A percentile compares a stretch with the other conserved stretches of the same genome.
These are phyloP conservation scores for Ceratocystis cubensis DNA, from an alignment of 2,329 filamentous ascomycete species.

Conservation along the genomic window DNA sequence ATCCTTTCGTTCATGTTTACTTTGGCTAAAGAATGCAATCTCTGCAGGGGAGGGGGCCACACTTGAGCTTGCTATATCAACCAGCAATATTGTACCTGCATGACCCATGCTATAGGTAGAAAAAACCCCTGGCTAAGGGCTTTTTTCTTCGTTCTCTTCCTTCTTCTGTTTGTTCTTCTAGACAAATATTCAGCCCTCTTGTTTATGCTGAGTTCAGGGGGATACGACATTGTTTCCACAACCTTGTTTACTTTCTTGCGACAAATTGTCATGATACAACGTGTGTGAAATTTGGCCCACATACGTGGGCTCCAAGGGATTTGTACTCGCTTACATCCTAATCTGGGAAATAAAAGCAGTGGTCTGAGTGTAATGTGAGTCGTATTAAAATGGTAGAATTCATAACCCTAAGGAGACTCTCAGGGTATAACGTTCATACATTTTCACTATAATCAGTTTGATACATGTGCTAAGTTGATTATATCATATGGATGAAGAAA, in stretches of 20 bases:
- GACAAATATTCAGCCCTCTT: conserved; percentile 5
- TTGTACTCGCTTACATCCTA: not conserved
- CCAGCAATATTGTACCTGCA: conserved; percentile 11
- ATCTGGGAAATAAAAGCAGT: too few species aligned
- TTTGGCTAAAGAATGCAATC: not conserved
- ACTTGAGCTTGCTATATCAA: not conserved
- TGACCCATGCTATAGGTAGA: not conserved
- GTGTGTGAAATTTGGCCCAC: not conserved
- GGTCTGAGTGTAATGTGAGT: too few species aligned
- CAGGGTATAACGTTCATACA: too few species aligned
- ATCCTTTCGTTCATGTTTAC: not conserved
- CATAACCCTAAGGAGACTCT: too few species aligned
- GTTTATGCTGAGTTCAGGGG: conserved; percentile 2
- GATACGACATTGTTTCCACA: not conserved
- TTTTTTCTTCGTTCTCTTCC: not conserved
- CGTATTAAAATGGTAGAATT: too few species aligned
- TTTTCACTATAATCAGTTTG: too few species aligned
- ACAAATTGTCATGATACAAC: not conserved
- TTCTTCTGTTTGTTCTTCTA: conserved; percentile 6
- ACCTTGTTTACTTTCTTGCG: not conserved
- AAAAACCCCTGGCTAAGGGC: conserved; percentile 1
- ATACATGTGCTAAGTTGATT: too few species aligned
- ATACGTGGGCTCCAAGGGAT: too few species aligned
- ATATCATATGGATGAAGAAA: too few species aligned
- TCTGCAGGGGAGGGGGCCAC: not conserved